phyloP scores from a whole-genome alignment of 163 green algal species.

The Trebouxiophyceae sp. region DNA sequence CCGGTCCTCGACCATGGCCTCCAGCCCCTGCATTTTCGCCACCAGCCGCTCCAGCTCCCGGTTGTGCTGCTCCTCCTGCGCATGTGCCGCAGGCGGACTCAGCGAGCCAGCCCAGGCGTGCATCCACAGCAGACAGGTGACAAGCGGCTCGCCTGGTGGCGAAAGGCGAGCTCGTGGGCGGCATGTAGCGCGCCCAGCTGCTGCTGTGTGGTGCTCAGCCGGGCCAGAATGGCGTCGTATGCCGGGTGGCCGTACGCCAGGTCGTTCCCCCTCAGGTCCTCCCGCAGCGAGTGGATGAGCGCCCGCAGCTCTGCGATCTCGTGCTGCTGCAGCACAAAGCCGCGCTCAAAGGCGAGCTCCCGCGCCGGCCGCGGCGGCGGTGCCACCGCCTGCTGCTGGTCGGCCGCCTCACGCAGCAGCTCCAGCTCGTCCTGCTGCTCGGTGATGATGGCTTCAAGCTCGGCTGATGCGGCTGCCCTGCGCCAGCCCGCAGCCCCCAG shows the following conservation, averaged over 20 bases:
- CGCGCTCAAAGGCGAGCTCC: background rate
- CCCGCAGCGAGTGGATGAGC: background rate
- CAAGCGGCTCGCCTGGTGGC: background rate
- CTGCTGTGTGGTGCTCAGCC: background rate
- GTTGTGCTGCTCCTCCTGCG: background rate
- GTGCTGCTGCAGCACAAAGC: background rate
- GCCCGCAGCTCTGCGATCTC: background rate
- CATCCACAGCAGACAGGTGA: no score
- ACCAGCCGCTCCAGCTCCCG: background rate
- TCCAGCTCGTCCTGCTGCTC: constrained; percentile 6
- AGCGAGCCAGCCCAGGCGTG: no score
- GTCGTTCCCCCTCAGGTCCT: background rate
- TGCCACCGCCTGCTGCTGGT: background rate
- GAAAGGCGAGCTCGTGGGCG: background rate
- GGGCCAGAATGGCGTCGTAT: background rate
- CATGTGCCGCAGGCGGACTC: no score
- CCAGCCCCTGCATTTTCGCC: background rate
- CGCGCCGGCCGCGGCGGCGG: background rate
- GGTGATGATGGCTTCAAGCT: no score
- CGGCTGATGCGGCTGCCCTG: no score
- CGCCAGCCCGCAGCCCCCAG: no score
- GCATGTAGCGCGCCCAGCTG: background rate
- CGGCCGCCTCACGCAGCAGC: background rate
- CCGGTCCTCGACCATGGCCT: background rate
- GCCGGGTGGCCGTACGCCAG: background rate